Evolutionary conservation across 495 filamentous ascomycete genomes (phyloP).

Genomic region (Trichoderma gamsii): DNA sequence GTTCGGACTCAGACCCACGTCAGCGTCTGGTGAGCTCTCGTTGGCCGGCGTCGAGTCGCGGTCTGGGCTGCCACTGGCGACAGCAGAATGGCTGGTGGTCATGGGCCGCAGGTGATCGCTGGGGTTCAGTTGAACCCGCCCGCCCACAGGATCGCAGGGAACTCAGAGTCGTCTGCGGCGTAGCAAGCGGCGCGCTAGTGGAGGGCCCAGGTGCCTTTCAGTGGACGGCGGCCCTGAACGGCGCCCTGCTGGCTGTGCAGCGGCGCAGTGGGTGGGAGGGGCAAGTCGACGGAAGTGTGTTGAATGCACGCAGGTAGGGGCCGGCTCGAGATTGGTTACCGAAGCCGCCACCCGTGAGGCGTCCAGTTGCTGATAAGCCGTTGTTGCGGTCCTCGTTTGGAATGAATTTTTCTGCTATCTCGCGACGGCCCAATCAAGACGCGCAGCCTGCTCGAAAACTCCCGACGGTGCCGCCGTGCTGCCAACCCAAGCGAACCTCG

Average conservation of each 20-base stretch:
- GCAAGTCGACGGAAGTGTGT: background rate
- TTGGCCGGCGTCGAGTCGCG: background rate
- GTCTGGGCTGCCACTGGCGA: slow-evolving; percentile 10
- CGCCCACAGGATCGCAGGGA: background rate
- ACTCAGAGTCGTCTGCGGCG: background rate
- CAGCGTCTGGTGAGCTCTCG: background rate
- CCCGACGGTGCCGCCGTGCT: slow-evolving; percentile 4
- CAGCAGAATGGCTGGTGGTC: slow-evolving; percentile 13
- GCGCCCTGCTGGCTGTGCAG: slow-evolving; percentile 2
- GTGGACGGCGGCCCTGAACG: slow-evolving; percentile 8
- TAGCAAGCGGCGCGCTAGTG: background rate
- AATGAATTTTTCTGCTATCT: background rate
- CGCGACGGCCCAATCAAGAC: slow-evolving; percentile 7
- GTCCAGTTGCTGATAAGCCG: background rate
- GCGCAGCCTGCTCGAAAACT: background rate
- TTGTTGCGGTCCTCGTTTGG: background rate
- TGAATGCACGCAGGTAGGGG: background rate
- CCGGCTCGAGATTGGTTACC: slow-evolving; percentile 1
- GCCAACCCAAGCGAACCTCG: background rate
- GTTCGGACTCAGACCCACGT: slow-evolving; percentile 1
- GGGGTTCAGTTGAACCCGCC: background rate
- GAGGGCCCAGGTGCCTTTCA: background rate
- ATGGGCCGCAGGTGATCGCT: slow-evolving; percentile 5
- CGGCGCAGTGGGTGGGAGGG: slow-evolving; percentile 9
- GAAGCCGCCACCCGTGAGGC: slow-evolving; percentile 4